These are phyloP conservation scores for Takakia lepidozioides DNA, from an alignment of 225 moss, liverwort and hornwort species.

Conservation along the genomic window DNA sequence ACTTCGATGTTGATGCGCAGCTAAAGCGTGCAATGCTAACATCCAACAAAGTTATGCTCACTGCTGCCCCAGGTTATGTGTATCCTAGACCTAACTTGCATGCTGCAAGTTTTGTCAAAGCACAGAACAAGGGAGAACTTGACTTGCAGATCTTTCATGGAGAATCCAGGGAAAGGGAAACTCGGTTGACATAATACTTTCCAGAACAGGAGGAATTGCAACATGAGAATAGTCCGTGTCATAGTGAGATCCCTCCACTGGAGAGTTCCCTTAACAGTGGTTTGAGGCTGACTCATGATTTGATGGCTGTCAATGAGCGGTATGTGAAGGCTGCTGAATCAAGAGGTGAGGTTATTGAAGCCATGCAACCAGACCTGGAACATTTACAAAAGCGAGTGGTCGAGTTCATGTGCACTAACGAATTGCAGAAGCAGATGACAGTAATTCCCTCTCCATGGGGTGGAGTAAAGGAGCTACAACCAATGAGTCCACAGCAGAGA, in stretches of 20 bases:
- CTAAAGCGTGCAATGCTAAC: too few species aligned
- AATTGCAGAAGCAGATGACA: too few species aligned
- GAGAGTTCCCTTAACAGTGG: too few species aligned
- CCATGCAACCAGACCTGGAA: neutral
- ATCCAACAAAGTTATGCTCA: too few species aligned
- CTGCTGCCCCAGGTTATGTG: too few species aligned
- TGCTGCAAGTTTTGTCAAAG: neutral
- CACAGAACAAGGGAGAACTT: conserved; percentile 13
- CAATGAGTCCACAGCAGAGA: conserved; percentile 59
- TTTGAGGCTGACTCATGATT: neutral
- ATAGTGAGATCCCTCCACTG: too few species aligned
- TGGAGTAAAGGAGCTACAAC: conserved; percentile 18
- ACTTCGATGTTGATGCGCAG: too few species aligned
- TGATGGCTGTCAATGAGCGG: too few species aligned
- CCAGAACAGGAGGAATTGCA: conserved; percentile 5
- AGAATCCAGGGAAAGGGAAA: conserved; percentile 20
- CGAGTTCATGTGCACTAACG: too few species aligned
- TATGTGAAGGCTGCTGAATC: neutral
- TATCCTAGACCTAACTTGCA: neutral
- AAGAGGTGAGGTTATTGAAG: neutral
- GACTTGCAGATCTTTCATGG: conserved; percentile 13
- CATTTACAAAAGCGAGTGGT: neutral
- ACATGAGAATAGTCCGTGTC: neutral
- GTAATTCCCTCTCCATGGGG: conserved; percentile 32
- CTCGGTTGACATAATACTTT: neutral